These are phyloP conservation scores for Wickerhamomyces sp. DNA, from an alignment of 1,139 yeast genomes.

Conservation along the genomic window DNA sequence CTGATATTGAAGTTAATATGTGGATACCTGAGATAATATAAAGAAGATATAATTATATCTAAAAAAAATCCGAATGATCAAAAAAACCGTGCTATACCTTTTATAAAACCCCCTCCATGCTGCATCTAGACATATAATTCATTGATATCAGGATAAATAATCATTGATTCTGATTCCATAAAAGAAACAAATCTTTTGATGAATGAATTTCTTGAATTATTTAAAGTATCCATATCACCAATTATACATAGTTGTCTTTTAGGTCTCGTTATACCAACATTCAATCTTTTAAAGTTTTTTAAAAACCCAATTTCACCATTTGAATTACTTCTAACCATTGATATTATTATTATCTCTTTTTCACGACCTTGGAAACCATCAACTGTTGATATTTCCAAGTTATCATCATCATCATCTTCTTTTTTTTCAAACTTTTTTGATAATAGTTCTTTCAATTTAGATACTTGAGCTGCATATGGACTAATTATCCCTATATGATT, in stretches of 20 bases:
- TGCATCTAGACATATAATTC: constrained; percentile 11
- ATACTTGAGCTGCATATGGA: constrained; percentile 86
- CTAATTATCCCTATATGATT: constrained; percentile 74
- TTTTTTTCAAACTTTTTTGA: constrained; percentile 30
- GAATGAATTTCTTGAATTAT: constrained; percentile 11
- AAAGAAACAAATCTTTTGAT: constrained; percentile 5
- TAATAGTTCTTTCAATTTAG: constrained; percentile 41
- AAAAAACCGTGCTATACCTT: too few relatives aligned
- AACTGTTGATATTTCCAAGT: constrained; percentile 78
- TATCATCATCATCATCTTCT: constrained; percentile 19
- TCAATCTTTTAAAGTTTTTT: constrained; percentile 63
- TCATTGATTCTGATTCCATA: constrained; percentile 3
- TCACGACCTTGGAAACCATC: constrained; percentile 93
- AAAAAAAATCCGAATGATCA: background rate
- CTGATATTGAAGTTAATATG: constrained; percentile 40
- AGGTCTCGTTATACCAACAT: constrained; percentile 91
- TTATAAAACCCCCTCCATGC: too few relatives aligned
- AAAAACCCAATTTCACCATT: constrained; percentile 68
- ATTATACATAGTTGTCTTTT: constrained; percentile 78
- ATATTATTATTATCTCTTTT: constrained; percentile 76
- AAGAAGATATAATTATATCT: too few relatives aligned
- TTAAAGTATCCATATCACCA: constrained; percentile 73
- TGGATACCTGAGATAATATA: constrained; percentile 22
- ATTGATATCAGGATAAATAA: constrained; percentile 19
- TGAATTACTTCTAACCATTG: constrained; percentile 74